Evolutionary conservation across 495 filamentous ascomycete genomes (phyloP).

Genomic region (Letharia lupina): DNA sequence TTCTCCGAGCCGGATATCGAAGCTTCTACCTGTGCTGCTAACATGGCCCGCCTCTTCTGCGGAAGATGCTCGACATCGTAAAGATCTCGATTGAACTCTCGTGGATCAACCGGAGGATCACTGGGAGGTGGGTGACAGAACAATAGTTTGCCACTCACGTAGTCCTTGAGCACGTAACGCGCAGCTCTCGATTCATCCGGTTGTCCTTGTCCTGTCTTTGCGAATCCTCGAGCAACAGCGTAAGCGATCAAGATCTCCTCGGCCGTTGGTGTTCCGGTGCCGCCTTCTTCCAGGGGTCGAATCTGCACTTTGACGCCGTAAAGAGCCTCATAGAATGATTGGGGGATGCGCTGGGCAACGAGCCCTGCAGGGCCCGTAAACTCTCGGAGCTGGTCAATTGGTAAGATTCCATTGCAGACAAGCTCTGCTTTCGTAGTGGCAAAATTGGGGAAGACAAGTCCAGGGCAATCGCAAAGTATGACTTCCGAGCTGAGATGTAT

Average conservation of each 20-base stretch:
- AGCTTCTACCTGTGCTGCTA: constrained; percentile 31
- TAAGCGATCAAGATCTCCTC: constrained; percentile 83
- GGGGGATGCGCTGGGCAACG: constrained; percentile 86
- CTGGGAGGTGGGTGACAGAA: constrained; percentile 80
- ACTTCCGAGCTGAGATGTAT: constrained; percentile 85
- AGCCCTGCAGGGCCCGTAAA: constrained; percentile 81
- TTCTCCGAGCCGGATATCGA: constrained; percentile 28
- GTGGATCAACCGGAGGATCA: constrained; percentile 53
- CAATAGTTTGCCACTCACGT: constrained; percentile 89
- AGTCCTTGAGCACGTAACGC: constrained; percentile 88
- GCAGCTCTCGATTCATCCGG: constrained; percentile 92
- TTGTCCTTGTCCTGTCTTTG: constrained; percentile 75
- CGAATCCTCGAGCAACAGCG: constrained; percentile 80
- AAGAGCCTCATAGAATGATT: constrained; percentile 77
- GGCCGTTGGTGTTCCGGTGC: constrained; percentile 78
- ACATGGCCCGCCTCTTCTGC: constrained; percentile 54
- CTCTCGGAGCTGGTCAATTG: constrained; percentile 94
- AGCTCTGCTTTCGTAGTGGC: constrained; percentile 94
- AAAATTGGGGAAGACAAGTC: constrained; percentile 98
- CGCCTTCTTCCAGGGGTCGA: constrained; percentile 84
- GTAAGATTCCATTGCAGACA: constrained; percentile 89
- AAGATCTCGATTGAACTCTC: constrained; percentile 78
- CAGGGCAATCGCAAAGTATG: constrained; percentile 94
- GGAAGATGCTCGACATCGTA: constrained; percentile 77
- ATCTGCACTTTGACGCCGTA: constrained; percentile 87